Conservation (phyloP, 2,329 filamentous ascomycete genomes). For the Tolypocladium pustulatum region DNA sequence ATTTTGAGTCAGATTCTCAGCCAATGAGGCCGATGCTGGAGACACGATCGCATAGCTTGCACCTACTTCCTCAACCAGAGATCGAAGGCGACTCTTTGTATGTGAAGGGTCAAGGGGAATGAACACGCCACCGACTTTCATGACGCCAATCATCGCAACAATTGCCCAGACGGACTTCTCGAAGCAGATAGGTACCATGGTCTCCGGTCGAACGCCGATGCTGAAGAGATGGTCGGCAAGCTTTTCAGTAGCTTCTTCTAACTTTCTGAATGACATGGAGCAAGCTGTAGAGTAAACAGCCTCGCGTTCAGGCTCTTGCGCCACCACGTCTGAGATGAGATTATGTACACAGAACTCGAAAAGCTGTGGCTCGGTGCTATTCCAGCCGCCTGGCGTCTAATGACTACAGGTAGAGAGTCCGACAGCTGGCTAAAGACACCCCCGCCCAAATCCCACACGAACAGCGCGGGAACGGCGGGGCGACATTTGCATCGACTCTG, state of each 20-base stretch:
- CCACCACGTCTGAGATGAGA: slow-evolving; percentile 2
- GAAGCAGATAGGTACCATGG: slow-evolving; percentile 1
- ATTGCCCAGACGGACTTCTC: slow-evolving; percentile 10
- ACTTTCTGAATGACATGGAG: background rate
- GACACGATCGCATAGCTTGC: background rate
- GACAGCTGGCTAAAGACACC: no score
- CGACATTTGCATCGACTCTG: no score
- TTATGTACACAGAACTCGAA: slow-evolving; percentile 14
- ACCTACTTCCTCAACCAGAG: background rate
- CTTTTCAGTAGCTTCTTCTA: background rate
- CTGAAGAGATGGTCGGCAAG: background rate
- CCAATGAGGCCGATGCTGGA: background rate
- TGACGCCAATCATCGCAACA: slow-evolving; percentile 12
- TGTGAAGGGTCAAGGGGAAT: background rate
- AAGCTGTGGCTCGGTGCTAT: background rate
- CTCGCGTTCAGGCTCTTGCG: background rate
- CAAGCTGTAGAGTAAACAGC: slow-evolving; percentile 5
- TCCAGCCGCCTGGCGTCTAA: background rate
- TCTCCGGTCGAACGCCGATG: background rate
- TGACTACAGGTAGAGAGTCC: no score
- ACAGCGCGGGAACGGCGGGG: no score
- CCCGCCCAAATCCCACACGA: no score
- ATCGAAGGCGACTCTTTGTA: background rate
- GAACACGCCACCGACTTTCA: slow-evolving; percentile 13
- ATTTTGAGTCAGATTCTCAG: background rate